Evolutionary conservation across 1,139 yeast genomes (phyloP).

Genomic region (Debaryomyces subglobosus): DNA sequence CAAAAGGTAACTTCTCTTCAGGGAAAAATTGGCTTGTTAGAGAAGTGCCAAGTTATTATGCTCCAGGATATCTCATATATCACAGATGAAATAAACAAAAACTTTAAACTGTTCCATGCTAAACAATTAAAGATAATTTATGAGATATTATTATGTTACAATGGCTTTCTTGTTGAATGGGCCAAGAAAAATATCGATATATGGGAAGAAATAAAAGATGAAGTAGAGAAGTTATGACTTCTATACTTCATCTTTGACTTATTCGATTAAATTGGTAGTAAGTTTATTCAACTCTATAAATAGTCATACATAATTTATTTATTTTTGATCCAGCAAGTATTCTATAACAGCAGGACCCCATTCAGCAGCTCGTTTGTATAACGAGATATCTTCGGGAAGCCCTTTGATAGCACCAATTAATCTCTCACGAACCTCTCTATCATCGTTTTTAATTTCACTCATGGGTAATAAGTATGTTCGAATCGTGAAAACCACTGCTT

Average conservation of each 20-base stretch:
- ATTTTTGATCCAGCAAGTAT: conserved; percentile 29
- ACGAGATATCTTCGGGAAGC: conserved; percentile 59
- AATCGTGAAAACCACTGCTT: conserved; percentile 45
- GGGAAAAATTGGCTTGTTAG: conserved; percentile 54
- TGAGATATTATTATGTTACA: conserved; percentile 52
- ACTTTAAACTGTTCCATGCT: conserved; percentile 53
- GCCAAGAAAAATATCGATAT: conserved; percentile 69
- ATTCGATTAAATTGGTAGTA: background rate
- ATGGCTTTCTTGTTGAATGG: conserved; percentile 66
- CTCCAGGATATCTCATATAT: conserved; percentile 57
- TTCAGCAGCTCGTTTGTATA: conserved; percentile 58
- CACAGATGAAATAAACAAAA: conserved; percentile 52
- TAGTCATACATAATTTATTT: background rate
- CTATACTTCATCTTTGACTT: background rate
- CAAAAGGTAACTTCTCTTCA: conserved; percentile 55
- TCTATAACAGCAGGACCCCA: conserved; percentile 70
- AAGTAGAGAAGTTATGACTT: conserved; percentile 29
- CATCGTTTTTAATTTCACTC: conserved; percentile 35
- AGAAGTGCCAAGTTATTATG: conserved; percentile 61
- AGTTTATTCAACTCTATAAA: background rate
- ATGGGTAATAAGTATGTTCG: conserved; percentile 47
- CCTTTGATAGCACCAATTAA: conserved; percentile 60
- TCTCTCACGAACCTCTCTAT: conserved; percentile 43
- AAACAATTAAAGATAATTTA: conserved; percentile 50
- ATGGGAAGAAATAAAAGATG: conserved; percentile 70